Evolutionary conservation across 202 grass and related monocot genomes (phyloP).

Genomic region (Schoenoplectus triqueter): DNA sequence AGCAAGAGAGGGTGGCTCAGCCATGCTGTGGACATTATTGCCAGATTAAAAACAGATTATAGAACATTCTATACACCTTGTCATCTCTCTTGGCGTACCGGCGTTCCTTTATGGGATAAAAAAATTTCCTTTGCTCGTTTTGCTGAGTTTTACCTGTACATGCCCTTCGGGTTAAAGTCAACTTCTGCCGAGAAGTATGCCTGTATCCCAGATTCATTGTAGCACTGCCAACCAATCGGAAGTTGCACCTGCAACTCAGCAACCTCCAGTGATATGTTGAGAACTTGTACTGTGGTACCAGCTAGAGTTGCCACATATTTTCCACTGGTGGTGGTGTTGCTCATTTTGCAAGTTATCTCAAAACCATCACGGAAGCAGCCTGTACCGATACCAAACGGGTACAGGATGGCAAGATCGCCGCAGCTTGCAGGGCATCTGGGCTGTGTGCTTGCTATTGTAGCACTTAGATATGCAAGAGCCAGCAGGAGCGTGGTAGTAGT

Average conservation of each 20-base stretch:
- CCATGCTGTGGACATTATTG: no score
- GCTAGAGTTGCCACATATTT: neutral
- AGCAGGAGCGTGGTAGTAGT: neutral
- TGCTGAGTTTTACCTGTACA: no score
- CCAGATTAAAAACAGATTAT: no score
- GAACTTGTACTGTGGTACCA: neutral
- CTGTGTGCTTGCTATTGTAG: neutral
- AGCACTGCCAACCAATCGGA: constrained; percentile 36
- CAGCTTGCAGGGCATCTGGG: neutral
- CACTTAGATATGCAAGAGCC: neutral
- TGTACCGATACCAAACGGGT: constrained; percentile 33
- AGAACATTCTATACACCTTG: no score
- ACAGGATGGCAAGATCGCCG: neutral
- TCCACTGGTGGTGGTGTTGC: neutral
- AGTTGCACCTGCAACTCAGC: constrained; percentile 23
- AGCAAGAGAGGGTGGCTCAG: no score
- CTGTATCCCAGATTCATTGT: neutral
- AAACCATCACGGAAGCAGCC: constrained; percentile 34
- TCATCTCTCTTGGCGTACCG: no score
- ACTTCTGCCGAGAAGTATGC: neutral
- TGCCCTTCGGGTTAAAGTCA: neutral
- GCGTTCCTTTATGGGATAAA: no score
- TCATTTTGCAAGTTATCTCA: constrained; percentile 21
- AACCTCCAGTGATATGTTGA: neutral
- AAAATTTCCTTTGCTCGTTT: no score